Evolutionary conservation across 140 eudicot species (phyloP), one percentile per base, ranked within the genome.

Genomic region (Bidens hawaiensis): DNA sequence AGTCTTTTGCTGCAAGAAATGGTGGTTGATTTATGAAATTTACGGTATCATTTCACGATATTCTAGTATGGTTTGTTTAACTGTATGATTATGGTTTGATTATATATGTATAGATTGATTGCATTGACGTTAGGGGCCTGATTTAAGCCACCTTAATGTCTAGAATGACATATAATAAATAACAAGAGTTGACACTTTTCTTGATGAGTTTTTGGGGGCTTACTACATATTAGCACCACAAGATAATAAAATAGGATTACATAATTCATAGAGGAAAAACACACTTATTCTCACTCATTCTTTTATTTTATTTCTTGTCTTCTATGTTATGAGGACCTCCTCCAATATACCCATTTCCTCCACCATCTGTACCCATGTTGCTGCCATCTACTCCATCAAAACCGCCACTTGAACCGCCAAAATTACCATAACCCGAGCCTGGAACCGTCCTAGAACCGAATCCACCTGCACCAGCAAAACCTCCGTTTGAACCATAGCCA

Each of bases 401-500:
- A 40, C 71, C 61, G 19, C 57, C 68, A 26, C 58, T 65, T 18
- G 69, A 33, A 16, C 82, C 77, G 1, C 74, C 76, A 54, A 28
- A 61, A 42, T 45, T 57, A 13, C 77, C 84, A 50, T 64, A 64
- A 26, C 72, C 85, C 1, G 64, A 34, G 5, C 73, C 76, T 24
- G 60, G 61, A 63, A 63, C 78, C n/a, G 48, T 62, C 59, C 71
- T 47, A 43, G 63, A 47, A 4, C 68, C 77, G 6, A 51, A 67
- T 42, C 74, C 79, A 6, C 82, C 63, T 2, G 72, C 82, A 36
- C 68, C 75, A 16, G 60, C 58, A 17, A 26, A 63, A 58, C 81
- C 77, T 17, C 75, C 72, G 27, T 64, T 69, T 25, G 79, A 62
- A 27, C 79, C 72, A 43, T 68, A 67, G 18, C 77, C 72, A 10